These are phyloP conservation scores for Puccinellia tenuiflora DNA, from an alignment of 176 grass and related monocot genomes.

Conservation along the genomic window DNA sequence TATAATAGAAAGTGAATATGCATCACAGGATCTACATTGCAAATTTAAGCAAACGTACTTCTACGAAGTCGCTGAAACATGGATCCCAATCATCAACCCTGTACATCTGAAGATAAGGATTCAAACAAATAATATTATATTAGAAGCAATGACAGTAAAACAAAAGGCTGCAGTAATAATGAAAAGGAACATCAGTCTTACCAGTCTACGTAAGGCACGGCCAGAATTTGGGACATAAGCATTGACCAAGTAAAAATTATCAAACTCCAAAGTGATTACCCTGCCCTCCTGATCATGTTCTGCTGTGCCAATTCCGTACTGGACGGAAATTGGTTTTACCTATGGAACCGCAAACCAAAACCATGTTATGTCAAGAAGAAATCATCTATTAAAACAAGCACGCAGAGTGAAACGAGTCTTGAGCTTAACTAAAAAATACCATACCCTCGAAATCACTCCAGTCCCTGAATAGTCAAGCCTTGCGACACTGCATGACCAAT, in stretches of 20 bases:
- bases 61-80: conserved; percentile 61
- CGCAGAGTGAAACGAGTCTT: not conserved
- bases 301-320: conserved; percentile 58
- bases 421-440: not conserved
- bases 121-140: conserved; percentile 6
- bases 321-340: conserved; percentile 78
- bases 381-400: not conserved
- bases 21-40: not conserved
- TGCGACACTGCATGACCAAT: conserved; percentile 46
- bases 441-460: conserved; percentile 39
- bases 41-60: conserved; percentile 36
- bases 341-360: conserved; percentile 34
- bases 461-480: conserved; percentile 52
- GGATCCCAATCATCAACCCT: conserved; percentile 66
- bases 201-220: conserved; percentile 56
- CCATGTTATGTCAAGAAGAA: not conserved
- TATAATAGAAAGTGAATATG: not conserved
- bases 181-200: conserved; percentile 2
- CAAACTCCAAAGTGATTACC: conserved; percentile 83
- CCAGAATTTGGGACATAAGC: conserved; percentile 92
- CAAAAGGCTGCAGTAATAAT: conserved; percentile 1
- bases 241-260: conserved; percentile 77
- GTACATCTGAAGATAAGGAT: conserved; percentile 52
- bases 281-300: conserved; percentile 82
- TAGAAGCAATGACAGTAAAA: conserved; percentile 15